Conservation (phyloP, 441 rosid genomes). For the Melastoma candidum region DNA sequence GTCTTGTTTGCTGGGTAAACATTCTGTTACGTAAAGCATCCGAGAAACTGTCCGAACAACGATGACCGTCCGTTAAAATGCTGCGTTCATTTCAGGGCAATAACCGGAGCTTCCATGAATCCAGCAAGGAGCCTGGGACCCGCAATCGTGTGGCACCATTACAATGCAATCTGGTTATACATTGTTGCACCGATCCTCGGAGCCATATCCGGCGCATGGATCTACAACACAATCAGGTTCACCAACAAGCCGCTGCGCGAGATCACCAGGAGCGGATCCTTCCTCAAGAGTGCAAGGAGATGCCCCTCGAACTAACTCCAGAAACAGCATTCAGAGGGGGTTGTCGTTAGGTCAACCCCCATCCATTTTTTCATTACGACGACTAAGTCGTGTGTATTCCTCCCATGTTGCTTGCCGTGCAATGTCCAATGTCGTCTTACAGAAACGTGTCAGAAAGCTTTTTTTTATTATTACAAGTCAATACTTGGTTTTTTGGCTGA, state of each 20-base stretch:
- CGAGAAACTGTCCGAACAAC: not conserved
- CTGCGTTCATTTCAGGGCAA: conserved; percentile 28
- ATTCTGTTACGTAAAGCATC: not conserved
- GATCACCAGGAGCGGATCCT: conserved; percentile 63
- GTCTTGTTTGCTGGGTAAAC: conserved; percentile 79
- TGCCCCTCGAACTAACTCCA: conserved; percentile 1
- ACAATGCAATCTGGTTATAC: conserved; percentile 64
- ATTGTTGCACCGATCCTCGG: conserved; percentile 49
- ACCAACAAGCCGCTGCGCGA: conserved; percentile 80
- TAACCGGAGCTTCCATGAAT: conserved; percentile 89
- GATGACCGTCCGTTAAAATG: not conserved
- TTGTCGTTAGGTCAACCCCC: too few relatives aligned
- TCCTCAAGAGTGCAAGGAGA: conserved; percentile 29
- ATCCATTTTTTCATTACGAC: too few relatives aligned
- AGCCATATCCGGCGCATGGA: conserved; percentile 70
- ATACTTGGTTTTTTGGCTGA: too few relatives aligned
- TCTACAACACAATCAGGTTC: conserved; percentile 57
- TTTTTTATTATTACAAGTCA: too few relatives aligned
- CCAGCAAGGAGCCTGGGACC: conserved; percentile 92
- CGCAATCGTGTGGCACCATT: conserved; percentile 43
- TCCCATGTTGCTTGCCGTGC: too few relatives aligned
- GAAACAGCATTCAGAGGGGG: not conserved
- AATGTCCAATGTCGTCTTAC: too few relatives aligned
- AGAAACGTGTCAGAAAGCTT: too few relatives aligned
- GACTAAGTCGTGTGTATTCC: too few relatives aligned